Evolutionary conservation across 2,329 filamentous ascomycete genomes (phyloP).

Genomic region (Incumbomyces lentus): DNA sequence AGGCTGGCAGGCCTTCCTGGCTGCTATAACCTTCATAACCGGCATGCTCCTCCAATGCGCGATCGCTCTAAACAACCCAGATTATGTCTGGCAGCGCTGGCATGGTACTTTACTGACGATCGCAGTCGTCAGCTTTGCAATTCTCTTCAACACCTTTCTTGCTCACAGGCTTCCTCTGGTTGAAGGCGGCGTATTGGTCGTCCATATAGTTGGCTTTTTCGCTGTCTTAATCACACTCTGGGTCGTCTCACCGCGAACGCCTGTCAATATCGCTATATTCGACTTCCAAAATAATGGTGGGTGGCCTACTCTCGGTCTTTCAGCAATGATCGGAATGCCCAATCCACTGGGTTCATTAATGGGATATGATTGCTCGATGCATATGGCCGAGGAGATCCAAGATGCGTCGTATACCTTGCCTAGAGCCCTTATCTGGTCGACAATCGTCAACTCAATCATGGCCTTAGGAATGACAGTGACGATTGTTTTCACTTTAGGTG

Average conservation of each 20-base stretch:
- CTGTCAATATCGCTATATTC: not conserved
- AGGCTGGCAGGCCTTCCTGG: conserved; percentile 18
- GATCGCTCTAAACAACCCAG: conserved; percentile 32
- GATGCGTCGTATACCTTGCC: conserved; percentile 29
- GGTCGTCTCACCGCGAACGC: conserved; percentile 30
- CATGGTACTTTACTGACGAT: conserved; percentile 34
- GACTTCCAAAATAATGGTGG: no score
- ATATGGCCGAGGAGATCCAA: conserved; percentile 36
- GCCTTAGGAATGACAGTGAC: conserved; percentile 32
- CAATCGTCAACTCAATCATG: conserved; percentile 28
- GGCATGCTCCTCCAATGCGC: conserved; percentile 35
- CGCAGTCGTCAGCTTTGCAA: conserved; percentile 26
- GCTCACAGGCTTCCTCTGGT: conserved; percentile 29
- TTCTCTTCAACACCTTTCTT: conserved; percentile 31
- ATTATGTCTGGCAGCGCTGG: conserved; percentile 31
- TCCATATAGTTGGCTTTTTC: conserved; percentile 32
- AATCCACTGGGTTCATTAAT: conserved; percentile 16
- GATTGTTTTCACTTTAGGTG: conserved; percentile 29
- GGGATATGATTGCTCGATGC: conserved; percentile 23
- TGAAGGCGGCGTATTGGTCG: conserved; percentile 30
- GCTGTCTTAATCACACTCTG: conserved; percentile 33
- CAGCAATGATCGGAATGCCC: conserved; percentile 22
- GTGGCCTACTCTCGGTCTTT: conserved; percentile 21
- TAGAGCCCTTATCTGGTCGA: conserved; percentile 28
- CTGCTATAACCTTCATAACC: conserved; percentile 26